These are phyloP conservation scores for Talaromyces amestolkiae DNA, from an alignment of 2,329 filamentous ascomycete species.

Conservation along the genomic window DNA sequence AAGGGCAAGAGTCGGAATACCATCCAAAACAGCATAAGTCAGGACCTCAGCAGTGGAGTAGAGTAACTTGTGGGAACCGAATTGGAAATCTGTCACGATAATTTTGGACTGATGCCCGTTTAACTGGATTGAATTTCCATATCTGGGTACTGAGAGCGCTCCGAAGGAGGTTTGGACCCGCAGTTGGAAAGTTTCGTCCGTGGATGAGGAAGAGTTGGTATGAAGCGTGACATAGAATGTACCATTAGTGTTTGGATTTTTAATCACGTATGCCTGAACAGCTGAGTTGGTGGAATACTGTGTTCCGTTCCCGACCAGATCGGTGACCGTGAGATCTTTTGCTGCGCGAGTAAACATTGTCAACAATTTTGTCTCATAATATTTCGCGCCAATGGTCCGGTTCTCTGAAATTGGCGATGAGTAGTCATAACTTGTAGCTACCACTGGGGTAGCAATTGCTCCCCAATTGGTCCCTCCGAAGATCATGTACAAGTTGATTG, in stretches of 20 bases:
- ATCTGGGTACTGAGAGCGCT: slow-evolving; percentile 40
- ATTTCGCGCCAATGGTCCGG: slow-evolving; percentile 70
- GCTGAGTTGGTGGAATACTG: slow-evolving; percentile 16
- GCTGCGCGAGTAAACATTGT: slow-evolving; percentile 70
- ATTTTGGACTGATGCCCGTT: slow-evolving; percentile 46
- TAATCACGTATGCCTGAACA: neutral
- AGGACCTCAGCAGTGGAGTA: slow-evolving; percentile 47
- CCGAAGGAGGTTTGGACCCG: slow-evolving; percentile 49
- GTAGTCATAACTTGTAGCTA: slow-evolving; percentile 62
- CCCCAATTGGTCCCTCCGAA: slow-evolving; percentile 70
- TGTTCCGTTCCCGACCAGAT: slow-evolving; percentile 53
- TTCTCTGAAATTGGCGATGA: slow-evolving; percentile 66
- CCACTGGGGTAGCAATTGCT: slow-evolving; percentile 67
- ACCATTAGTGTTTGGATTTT: slow-evolving; percentile 39
- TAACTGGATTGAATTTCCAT: slow-evolving; percentile 38
- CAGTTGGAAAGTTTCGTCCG: slow-evolving; percentile 61
- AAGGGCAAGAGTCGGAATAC: slow-evolving; percentile 50
- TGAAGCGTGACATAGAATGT: slow-evolving; percentile 69
- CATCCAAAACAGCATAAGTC: slow-evolving; percentile 57
- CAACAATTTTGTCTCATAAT: slow-evolving; percentile 72
- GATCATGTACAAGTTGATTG: slow-evolving; percentile 62
- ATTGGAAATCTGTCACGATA: slow-evolving; percentile 42
- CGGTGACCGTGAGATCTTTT: slow-evolving; percentile 56
- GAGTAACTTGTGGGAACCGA: slow-evolving; percentile 49
- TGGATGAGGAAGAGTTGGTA: slow-evolving; percentile 58